Percentiles rank a stretch among this genome's conserved stretches.
Conservation (phyloP, 441 rosid genomes). For the Populus trichocarpa region DNA sequence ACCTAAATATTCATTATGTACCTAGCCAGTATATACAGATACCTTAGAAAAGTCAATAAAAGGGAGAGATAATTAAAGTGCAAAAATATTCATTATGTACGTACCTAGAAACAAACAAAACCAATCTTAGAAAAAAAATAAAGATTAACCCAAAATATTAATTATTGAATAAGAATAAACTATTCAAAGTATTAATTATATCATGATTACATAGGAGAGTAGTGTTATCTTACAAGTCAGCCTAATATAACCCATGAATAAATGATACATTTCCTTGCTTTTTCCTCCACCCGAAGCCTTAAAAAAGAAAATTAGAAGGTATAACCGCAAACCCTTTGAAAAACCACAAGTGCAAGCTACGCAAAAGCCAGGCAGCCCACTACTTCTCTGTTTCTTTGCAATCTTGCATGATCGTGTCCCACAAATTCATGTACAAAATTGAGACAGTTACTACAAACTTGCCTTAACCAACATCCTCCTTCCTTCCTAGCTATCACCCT, state of each 20-base stretch:
- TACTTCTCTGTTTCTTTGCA: not conserved
- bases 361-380: conserved; percentile 8
- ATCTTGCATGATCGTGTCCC: conserved; percentile 22
- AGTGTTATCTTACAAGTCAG: not conserved
- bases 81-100: not conserved
- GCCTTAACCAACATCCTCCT: conserved; percentile 25
- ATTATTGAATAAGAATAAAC: not conserved
- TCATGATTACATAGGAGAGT: not conserved
- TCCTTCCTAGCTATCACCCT: conserved; percentile 8
- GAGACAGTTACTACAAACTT: conserved; percentile 21
- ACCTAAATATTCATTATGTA: too few relatives aligned
- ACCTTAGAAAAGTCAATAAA: not conserved
- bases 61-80: not conserved
- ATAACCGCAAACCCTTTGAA: conserved; percentile 13
- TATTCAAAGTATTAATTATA: not conserved
- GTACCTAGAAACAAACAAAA: not conserved
- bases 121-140: not conserved
- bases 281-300: not conserved
- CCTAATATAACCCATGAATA: not conserved
- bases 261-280: not conserved
- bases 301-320: not conserved
- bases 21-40: not conserved
- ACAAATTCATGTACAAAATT: conserved; percentile 5
- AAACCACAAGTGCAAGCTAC: conserved; percentile 47
- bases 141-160: not conserved